Evolutionary conservation across 2,329 filamentous ascomycete genomes (phyloP).

Genomic region (Botrytis sinoallii): DNA sequence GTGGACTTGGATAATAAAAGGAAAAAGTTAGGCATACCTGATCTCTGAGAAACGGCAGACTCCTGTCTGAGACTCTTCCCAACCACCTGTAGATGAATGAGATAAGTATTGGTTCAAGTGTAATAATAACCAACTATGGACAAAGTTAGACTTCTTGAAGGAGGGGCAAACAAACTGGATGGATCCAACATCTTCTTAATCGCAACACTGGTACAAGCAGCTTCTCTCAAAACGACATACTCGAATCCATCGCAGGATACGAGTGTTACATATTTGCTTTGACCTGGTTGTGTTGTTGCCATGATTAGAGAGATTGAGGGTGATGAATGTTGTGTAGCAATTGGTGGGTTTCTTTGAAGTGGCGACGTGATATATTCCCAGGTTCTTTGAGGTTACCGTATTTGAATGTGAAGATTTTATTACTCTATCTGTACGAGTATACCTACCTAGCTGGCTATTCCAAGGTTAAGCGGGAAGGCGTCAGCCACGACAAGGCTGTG

Average conservation of each 20-base stretch:
- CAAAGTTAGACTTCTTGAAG: slow-evolving; percentile 13
- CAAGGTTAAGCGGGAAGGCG: neutral
- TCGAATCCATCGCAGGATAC: slow-evolving; percentile 74
- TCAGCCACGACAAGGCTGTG: neutral
- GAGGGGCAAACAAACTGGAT: slow-evolving; percentile 47
- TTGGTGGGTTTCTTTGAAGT: neutral
- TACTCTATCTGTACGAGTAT: neutral
- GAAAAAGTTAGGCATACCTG: slow-evolving; percentile 53
- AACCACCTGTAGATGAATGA: slow-evolving; percentile 49
- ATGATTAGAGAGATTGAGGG: slow-evolving; percentile 12
- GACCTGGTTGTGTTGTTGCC: slow-evolving; percentile 16
- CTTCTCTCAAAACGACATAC: slow-evolving; percentile 70
- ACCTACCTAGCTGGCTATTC: neutral
- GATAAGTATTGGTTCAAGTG: slow-evolving; percentile 2
- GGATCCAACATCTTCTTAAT: slow-evolving; percentile 75
- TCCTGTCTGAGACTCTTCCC: slow-evolving; percentile 61
- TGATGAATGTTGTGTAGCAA: slow-evolving; percentile 18
- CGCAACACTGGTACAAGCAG: slow-evolving; percentile 65
- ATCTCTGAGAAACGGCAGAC: slow-evolving; percentile 69
- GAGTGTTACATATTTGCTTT: slow-evolving; percentile 71
- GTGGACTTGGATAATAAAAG: neutral
- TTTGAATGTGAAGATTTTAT: neutral
- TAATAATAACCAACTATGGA: neutral
- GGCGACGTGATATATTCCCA: neutral
- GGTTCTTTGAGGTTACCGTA: neutral